A percentile compares a stretch with the other conserved stretches of the same genome.
phyloP scores from a whole-genome alignment of 2,329 filamentous ascomycete species.

The Colletotrichum eremochloae region DNA sequence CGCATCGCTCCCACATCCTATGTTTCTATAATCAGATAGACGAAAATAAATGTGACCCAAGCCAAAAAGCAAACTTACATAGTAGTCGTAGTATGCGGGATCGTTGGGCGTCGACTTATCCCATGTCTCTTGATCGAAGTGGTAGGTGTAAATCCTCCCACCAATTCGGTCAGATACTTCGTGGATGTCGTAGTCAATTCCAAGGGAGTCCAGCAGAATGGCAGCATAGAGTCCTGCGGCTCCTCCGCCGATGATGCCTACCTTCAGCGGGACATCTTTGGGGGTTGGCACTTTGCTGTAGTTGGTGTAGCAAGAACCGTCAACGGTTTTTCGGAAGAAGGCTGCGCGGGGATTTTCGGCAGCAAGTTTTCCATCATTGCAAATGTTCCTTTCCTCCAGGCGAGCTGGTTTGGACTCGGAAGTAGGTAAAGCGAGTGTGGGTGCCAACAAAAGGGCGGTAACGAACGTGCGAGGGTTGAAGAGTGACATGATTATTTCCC shows the following conservation, averaged over 20 bases:
- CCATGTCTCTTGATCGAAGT: constrained; percentile 47
- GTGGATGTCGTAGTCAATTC: constrained; percentile 54
- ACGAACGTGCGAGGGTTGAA: constrained; percentile 30
- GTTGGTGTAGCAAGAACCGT: constrained; percentile 40
- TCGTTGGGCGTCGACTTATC: constrained; percentile 42
- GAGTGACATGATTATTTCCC: constrained; percentile 25
- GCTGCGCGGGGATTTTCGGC: constrained; percentile 42
- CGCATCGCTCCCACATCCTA: constrained; percentile 58
- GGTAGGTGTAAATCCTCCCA: constrained; percentile 54
- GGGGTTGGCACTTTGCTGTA: constrained; percentile 36
- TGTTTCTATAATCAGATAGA: constrained; percentile 2
- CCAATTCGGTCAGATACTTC: constrained; percentile 52
- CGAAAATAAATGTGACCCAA: not conserved
- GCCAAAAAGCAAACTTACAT: constrained; percentile 40
- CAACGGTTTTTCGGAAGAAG: constrained; percentile 42
- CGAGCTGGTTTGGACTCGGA: constrained; percentile 1
- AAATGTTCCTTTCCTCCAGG: constrained; percentile 25
- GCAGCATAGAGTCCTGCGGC: constrained; percentile 52
- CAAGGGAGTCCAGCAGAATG: constrained; percentile 50
- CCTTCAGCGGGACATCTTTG: constrained; percentile 43
- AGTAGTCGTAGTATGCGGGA: constrained; percentile 50
- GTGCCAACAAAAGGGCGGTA: constrained; percentile 39
- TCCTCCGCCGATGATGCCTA: constrained; percentile 56
- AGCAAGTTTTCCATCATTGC: constrained; percentile 41
- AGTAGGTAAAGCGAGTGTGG: constrained; percentile 38